A percentile compares a stretch with the other conserved stretches of the same genome.
Conservation (phyloP, 2,329 filamentous ascomycete species). For the Pseudodiploospora longispora region DNA sequence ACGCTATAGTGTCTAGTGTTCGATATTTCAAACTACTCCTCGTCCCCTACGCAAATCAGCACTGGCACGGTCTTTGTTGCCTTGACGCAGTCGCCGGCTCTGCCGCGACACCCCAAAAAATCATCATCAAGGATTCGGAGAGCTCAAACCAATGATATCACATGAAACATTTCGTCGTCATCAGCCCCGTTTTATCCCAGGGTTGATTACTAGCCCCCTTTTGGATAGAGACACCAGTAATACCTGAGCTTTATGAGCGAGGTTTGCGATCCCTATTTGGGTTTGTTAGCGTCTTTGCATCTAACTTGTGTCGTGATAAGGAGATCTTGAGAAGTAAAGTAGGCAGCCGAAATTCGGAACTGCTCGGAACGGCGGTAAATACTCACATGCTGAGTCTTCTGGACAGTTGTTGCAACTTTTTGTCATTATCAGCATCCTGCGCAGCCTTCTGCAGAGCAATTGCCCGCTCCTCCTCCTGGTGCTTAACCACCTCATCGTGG, state of each 20-base stretch:
- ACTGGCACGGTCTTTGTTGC: too few relatives aligned
- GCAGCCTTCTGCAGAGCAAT: constrained; percentile 80
- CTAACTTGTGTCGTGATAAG: neutral
- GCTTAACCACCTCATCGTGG: constrained; percentile 82
- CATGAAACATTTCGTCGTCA: too few relatives aligned
- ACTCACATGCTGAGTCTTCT: constrained; percentile 86
- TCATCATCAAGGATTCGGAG: too few relatives aligned
- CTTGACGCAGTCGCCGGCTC: too few relatives aligned
- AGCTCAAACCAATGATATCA: too few relatives aligned
- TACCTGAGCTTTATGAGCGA: constrained; percentile 7
- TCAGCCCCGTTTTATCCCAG: too few relatives aligned
- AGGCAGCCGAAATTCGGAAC: neutral
- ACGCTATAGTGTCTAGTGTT: too few relatives aligned
- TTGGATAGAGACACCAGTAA: too few relatives aligned
- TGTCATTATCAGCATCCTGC: constrained; percentile 86
- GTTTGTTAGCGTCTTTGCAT: neutral
- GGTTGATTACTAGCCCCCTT: too few relatives aligned
- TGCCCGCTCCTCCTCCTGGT: constrained; percentile 71
- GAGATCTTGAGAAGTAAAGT: neutral
- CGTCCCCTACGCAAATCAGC: too few relatives aligned
- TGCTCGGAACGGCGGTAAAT: neutral
- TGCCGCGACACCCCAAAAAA: too few relatives aligned
- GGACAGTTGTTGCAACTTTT: constrained; percentile 76
- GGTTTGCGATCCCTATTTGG: constrained; percentile 20
- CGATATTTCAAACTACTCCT: too few relatives aligned